phyloP scores from a whole-genome alignment of 78 protist species.

The Anaeramoeba flamelloides region DNA sequence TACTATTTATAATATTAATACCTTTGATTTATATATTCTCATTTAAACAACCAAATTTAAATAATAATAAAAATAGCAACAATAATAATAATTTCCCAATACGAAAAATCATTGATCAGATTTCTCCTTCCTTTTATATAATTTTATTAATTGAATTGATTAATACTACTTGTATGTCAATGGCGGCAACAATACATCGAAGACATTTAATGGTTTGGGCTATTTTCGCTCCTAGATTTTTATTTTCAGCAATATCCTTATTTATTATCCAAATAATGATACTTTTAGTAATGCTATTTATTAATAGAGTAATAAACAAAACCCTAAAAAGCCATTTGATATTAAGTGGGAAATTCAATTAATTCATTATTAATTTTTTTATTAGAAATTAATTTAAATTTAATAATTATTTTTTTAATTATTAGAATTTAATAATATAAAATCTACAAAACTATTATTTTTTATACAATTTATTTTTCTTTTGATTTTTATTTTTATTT shows the following conservation, averaged over 20 bases:
- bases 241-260: neutral
- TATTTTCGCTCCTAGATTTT: neutral
- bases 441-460: too few relatives aligned
- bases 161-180: neutral
- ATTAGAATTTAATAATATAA: too few relatives aligned
- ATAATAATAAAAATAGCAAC: neutral
- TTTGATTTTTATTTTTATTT: too few relatives aligned
- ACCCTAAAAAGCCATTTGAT: too few relatives aligned
- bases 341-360: too few relatives aligned
- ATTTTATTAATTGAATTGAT: neutral
- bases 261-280: too few relatives aligned
- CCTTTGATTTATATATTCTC: neutral
- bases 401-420: too few relatives aligned
- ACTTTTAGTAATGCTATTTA: too few relatives aligned
- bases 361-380: too few relatives aligned
- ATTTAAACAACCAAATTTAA: neutral
- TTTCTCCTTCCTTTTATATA: neutral
- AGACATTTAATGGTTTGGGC: neutral
- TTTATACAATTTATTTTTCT: too few relatives aligned
- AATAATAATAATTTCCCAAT: neutral
- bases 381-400: too few relatives aligned
- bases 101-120: neutral
- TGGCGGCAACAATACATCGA: neutral
- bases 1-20: neutral
- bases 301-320: too few relatives aligned